Percentiles rank a stretch among this genome's conserved stretches.
These are phyloP conservation scores for Viola pubescens DNA, from an alignment of 441 rosid species.

Conservation along the genomic window DNA sequence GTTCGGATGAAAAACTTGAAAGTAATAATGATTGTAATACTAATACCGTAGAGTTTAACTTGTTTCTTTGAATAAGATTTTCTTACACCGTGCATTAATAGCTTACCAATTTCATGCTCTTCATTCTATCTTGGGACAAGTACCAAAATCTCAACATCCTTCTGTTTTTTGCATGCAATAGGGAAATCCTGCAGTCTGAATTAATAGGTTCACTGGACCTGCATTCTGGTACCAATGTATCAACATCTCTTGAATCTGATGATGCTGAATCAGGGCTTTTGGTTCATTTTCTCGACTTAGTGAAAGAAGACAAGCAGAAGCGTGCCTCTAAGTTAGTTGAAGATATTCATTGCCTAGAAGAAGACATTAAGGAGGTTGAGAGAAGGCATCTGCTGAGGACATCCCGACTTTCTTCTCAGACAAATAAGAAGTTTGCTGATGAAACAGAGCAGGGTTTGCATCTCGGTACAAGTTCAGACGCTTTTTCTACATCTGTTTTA, in stretches of 20 bases:
- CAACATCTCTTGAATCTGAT: slow-evolving; percentile 30
- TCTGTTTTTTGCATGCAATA: slow-evolving; percentile 28
- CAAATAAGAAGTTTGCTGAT: slow-evolving; percentile 15
- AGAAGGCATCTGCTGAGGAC: slow-evolving; percentile 34
- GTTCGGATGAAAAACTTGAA: no score
- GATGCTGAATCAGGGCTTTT: slow-evolving; percentile 50
- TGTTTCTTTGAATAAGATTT: not conserved
- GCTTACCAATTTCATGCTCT: slow-evolving; percentile 2
- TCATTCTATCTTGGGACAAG: not conserved
- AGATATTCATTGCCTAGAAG: slow-evolving; percentile 48
- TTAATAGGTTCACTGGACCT: slow-evolving; percentile 31
- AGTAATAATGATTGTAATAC: no score
- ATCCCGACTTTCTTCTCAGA: slow-evolving; percentile 28
- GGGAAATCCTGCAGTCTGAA: slow-evolving; percentile 66
- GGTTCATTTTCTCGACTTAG: slow-evolving; percentile 45
- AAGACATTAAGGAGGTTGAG: slow-evolving; percentile 59
- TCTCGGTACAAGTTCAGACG: slow-evolving; percentile 21
- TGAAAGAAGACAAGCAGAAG: slow-evolving; percentile 50
- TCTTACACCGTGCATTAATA: not conserved
- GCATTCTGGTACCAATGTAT: slow-evolving; percentile 19
- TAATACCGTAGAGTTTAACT: no score
- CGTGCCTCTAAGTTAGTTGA: slow-evolving; percentile 45
- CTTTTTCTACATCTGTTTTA: slow-evolving; percentile 25
- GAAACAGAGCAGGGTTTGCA: slow-evolving; percentile 26
- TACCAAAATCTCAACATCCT: slow-evolving; percentile 4